Conservation (phyloP, 805 yeast genomes). For the Candida takata region DNA sequence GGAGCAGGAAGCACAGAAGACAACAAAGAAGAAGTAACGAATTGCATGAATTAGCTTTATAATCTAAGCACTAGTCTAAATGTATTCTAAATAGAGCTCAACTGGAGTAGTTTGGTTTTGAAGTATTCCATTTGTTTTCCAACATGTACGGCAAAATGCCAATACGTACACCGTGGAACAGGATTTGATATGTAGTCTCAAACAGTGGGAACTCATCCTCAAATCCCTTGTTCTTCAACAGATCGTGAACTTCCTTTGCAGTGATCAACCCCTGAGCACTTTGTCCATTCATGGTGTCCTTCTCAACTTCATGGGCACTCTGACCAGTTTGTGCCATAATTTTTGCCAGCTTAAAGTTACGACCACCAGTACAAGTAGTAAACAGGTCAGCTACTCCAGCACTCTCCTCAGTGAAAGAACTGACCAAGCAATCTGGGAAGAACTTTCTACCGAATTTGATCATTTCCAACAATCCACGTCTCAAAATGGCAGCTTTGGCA, state of each 20-base stretch:
- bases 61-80: not conserved
- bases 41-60: not conserved
- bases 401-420: constrained; percentile 85
- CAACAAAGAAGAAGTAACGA: not conserved
- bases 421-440: constrained; percentile 62
- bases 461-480: constrained; percentile 86
- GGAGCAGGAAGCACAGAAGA: not conserved
- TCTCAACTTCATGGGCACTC: constrained; percentile 72
- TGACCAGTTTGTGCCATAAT: constrained; percentile 73
- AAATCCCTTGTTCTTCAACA: constrained; percentile 27
- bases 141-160: constrained; percentile 51
- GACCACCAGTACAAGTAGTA: constrained; percentile 94
- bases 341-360: constrained; percentile 84
- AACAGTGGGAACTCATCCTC: constrained; percentile 52
- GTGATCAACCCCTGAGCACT: constrained; percentile 92
- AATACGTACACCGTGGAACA: constrained; percentile 53
- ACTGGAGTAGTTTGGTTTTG: constrained; percentile 14
- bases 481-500: constrained; percentile 93
- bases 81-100: constrained; percentile 1
- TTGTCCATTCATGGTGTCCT: constrained; percentile 81
- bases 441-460: constrained; percentile 74
- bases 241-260: constrained; percentile 80
- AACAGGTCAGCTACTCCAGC: constrained; percentile 97
- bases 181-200: constrained; percentile 39
- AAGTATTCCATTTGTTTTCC: constrained; percentile 30